phyloP scores from a whole-genome alignment of 2,329 filamentous ascomycete genomes.

The Trichoderma pleuroti region DNA sequence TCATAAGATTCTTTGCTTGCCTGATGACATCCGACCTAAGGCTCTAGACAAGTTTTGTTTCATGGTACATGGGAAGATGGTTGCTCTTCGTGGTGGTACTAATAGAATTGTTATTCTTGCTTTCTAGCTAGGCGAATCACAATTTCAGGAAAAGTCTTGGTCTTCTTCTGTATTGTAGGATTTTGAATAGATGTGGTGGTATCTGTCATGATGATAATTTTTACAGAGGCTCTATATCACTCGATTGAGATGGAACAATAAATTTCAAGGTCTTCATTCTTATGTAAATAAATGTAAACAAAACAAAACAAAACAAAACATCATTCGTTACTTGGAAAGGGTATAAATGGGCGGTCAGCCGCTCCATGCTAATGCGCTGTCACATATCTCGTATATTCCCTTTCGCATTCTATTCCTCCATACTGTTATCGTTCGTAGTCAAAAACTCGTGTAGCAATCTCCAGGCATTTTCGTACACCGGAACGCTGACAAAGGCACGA shows the following conservation, averaged over 20 bases:
- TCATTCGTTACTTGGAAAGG: background rate
- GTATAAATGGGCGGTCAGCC: constrained; percentile 1
- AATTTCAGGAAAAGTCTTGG: background rate
- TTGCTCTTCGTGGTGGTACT: accelerated
- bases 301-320: too few relatives aligned
- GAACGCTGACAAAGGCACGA: background rate
- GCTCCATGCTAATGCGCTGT: background rate
- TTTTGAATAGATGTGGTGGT: background rate
- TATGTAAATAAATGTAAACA: background rate
- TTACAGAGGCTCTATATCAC: background rate
- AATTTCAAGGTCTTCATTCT: background rate
- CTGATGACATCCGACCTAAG: background rate
- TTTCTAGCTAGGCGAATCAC: background rate
- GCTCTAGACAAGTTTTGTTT: background rate
- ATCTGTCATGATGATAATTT: accelerated
- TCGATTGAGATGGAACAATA: background rate
- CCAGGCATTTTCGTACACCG: constrained; percentile 2
- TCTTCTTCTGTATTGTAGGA: background rate
- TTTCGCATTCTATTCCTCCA: background rate
- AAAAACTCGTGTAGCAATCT: background rate
- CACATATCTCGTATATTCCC: background rate
- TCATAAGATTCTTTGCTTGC: background rate
- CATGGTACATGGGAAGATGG: background rate
- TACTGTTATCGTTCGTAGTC: background rate
- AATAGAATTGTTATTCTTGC: background rate